phyloP scores from a whole-genome alignment of 2,329 filamentous ascomycete species.

The Zarea fungicola region DNA sequence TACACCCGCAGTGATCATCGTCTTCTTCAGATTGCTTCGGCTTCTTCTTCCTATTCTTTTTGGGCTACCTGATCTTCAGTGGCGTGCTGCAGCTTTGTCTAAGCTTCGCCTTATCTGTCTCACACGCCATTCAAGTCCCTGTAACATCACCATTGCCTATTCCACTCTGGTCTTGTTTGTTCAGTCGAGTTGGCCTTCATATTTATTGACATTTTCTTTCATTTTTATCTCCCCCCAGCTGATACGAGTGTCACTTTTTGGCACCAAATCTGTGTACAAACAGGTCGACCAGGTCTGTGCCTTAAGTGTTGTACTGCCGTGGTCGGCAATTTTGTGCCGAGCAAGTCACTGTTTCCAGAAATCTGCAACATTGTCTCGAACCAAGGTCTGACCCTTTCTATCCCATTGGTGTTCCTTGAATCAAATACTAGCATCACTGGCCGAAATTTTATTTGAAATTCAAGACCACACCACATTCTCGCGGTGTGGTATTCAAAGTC shows the following conservation, averaged over 20 bases:
- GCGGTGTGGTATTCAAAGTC: no score
- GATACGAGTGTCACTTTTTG: not conserved
- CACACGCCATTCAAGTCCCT: slow-evolving; percentile 5
- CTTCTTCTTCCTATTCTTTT: not conserved
- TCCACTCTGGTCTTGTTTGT: slow-evolving; percentile 4
- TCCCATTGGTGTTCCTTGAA: not conserved
- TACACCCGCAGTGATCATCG: no score
- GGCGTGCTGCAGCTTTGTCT: not conserved
- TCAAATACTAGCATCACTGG: slow-evolving; percentile 9
- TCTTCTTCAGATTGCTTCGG: no score
- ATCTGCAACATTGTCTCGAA: slow-evolving; percentile 14
- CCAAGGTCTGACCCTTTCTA: slow-evolving; percentile 1
- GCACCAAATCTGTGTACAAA: not conserved
- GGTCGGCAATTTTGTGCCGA: slow-evolving; percentile 12
- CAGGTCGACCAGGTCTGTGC: slow-evolving; percentile 9
- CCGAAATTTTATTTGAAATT: not conserved
- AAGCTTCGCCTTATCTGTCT: slow-evolving; percentile 11
- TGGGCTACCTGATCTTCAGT: not conserved
- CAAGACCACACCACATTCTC: no score
- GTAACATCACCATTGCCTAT: slow-evolving; percentile 1
- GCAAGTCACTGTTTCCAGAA: not conserved
- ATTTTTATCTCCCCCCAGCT: not conserved
- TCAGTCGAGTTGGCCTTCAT: not conserved
- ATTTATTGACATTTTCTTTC: no score
- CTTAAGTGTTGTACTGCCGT: slow-evolving; percentile 4